phyloP scores from a whole-genome alignment of 1,284 basidiomycete genomes.

The Papiliotrema flavescens region DNA sequence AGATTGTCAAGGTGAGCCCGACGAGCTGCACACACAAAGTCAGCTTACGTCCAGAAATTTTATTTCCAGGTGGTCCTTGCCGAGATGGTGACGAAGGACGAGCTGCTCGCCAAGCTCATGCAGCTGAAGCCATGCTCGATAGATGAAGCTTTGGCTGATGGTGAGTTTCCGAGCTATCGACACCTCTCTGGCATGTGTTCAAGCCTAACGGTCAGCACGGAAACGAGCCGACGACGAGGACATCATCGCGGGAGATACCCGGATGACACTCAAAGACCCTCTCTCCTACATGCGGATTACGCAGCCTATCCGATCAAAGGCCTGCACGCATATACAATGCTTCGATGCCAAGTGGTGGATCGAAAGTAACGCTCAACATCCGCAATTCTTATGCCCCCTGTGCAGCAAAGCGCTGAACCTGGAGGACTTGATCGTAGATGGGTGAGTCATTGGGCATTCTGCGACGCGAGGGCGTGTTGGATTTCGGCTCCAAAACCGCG shows the following conservation, averaged over 20 bases:
- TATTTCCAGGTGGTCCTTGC: slow-evolving; percentile 80
- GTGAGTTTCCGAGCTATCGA: slow-evolving; percentile 17
- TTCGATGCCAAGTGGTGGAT: slow-evolving; percentile 96
- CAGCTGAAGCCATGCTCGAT: slow-evolving; percentile 23
- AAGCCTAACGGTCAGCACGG: background rate
- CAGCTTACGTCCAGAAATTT: slow-evolving; percentile 61
- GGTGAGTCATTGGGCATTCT: slow-evolving; percentile 62
- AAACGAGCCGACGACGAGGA: background rate
- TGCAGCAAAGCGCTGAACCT: slow-evolving; percentile 76
- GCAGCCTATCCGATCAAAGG: slow-evolving; percentile 76
- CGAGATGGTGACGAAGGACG: slow-evolving; percentile 65
- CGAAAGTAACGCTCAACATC: slow-evolving; percentile 91
- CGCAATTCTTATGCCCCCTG: slow-evolving; percentile 94
- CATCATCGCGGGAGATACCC: slow-evolving; percentile 54
- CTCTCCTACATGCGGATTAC: slow-evolving; percentile 83
- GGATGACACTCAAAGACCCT: slow-evolving; percentile 89
- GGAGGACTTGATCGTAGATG: slow-evolving; percentile 85
- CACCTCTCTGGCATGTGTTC: background rate
- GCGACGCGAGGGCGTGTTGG: too few species aligned
- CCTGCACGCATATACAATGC: slow-evolving; percentile 89
- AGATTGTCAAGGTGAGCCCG: slow-evolving; percentile 35
- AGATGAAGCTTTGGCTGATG: slow-evolving; percentile 15
- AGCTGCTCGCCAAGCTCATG: slow-evolving; percentile 55
- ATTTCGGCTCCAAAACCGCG: too few species aligned
- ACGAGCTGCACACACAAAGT: background rate